Evolutionary conservation across 2,329 filamentous ascomycete species (phyloP).

Genomic region (Rutstroemia sp.): DNA sequence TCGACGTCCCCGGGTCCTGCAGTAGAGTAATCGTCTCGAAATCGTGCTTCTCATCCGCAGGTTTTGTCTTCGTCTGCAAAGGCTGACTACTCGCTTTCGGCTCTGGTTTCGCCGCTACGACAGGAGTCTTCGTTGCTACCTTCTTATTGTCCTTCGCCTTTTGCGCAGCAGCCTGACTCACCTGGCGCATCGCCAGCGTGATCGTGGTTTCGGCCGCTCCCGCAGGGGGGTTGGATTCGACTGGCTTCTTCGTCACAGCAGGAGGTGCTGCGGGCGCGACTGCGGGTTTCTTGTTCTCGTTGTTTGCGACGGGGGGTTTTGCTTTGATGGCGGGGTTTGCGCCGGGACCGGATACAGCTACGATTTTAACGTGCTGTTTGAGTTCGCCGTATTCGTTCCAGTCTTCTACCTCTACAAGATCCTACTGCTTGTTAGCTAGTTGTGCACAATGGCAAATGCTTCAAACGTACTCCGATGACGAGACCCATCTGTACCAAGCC

Average conservation of each 20-base stretch:
- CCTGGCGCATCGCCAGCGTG: slow-evolving; percentile 42
- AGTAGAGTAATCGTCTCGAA: slow-evolving; percentile 15
- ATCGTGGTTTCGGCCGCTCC: slow-evolving; percentile 23
- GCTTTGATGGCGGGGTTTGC: slow-evolving; percentile 12
- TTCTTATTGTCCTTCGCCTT: slow-evolving; percentile 55
- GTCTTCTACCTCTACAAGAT: slow-evolving; percentile 89
- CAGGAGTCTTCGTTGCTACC: slow-evolving; percentile 12
- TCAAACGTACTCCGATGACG: slow-evolving; percentile 69
- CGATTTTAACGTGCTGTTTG: slow-evolving; percentile 57
- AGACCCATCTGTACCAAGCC: slow-evolving; percentile 80
- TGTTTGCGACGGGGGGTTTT: slow-evolving; percentile 24
- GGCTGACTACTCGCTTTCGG: not conserved
- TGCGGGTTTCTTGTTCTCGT: slow-evolving; percentile 29
- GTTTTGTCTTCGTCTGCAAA: slow-evolving; percentile 14
- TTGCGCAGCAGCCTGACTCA: slow-evolving; percentile 58
- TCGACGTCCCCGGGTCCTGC: slow-evolving; percentile 26
- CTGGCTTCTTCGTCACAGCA: slow-evolving; percentile 11
- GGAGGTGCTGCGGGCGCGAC: slow-evolving; percentile 20
- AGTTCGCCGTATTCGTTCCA: slow-evolving; percentile 99
- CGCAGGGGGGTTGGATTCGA: slow-evolving; percentile 12
- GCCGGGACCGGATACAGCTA: slow-evolving; percentile 13
- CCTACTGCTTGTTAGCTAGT: slow-evolving; percentile 44
- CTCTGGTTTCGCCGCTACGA: not conserved
- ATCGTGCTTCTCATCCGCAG: slow-evolving; percentile 8
- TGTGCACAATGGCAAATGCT: not conserved